These are phyloP conservation scores for Nannochloris sp. DNA, from an alignment of 139 green algal species.

Conservation along the genomic window DNA sequence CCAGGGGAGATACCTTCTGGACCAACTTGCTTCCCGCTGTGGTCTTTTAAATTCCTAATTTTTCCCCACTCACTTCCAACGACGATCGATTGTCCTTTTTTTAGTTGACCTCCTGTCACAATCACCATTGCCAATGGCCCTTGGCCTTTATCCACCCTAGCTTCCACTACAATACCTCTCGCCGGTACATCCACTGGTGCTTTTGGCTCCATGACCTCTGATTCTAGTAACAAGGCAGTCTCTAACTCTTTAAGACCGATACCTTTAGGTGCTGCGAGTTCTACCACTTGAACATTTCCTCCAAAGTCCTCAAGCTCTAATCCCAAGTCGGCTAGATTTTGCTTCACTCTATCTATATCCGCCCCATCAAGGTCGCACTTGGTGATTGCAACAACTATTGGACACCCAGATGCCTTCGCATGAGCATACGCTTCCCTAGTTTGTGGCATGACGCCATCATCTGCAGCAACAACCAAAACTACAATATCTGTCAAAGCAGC, in stretches of 20 bases:
- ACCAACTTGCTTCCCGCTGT: slow-evolving; percentile 12
- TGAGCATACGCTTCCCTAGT: slow-evolving; percentile 73
- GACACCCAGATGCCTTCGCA: slow-evolving; percentile 46
- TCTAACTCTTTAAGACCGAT: slow-evolving; percentile 68
- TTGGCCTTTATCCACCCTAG: slow-evolving; percentile 60
- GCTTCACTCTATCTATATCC: slow-evolving; percentile 41
- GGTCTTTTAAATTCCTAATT: slow-evolving; percentile 31
- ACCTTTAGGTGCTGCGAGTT: slow-evolving; percentile 45
- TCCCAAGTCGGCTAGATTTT: slow-evolving; percentile 57
- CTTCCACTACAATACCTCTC: slow-evolving; percentile 74
- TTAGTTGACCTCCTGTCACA: slow-evolving; percentile 49
- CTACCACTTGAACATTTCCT: slow-evolving; percentile 63
- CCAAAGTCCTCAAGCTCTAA: slow-evolving; percentile 82
- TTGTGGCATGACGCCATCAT: slow-evolving; percentile 88
- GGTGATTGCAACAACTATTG: slow-evolving; percentile 80
- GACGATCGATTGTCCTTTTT: slow-evolving; percentile 66
- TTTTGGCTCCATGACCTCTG: slow-evolving; percentile 10
- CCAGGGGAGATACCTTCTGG: slow-evolving; percentile 41
- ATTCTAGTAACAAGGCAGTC: slow-evolving; percentile 77
- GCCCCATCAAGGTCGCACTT: slow-evolving; percentile 69
- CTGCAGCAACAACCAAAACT: slow-evolving; percentile 81
- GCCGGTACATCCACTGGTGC: slow-evolving; percentile 15
- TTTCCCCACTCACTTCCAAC: slow-evolving; percentile 70
- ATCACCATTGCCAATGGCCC: slow-evolving; percentile 75
- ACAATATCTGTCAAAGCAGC: slow-evolving; percentile 76